A percentile compares a stretch with the other conserved stretches of the same genome.
phyloP scores from a whole-genome alignment of 2,329 filamentous ascomycete genomes.

The Colletotrichum melonis region DNA sequence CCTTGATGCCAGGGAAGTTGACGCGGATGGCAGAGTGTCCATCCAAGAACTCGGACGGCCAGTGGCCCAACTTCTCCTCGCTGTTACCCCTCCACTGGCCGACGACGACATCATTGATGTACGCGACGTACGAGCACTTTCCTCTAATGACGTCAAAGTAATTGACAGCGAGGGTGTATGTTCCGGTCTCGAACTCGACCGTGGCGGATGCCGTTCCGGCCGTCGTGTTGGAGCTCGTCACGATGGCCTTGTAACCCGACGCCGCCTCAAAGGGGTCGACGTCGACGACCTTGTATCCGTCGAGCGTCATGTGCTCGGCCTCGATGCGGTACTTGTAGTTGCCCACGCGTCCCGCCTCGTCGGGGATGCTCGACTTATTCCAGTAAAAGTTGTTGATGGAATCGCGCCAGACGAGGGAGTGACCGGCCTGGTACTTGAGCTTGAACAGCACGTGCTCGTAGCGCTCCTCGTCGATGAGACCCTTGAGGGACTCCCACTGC shows the following conservation, averaged over 20 bases:
- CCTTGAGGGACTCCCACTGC: slow-evolving; percentile 65
- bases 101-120: slow-evolving; percentile 62
- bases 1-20: slow-evolving; percentile 63
- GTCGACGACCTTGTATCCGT: slow-evolving; percentile 64
- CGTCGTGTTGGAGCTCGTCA: slow-evolving; percentile 64
- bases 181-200: slow-evolving; percentile 61
- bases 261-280: slow-evolving; percentile 69
- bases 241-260: slow-evolving; percentile 64
- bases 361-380: slow-evolving; percentile 70
- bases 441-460: slow-evolving; percentile 69
- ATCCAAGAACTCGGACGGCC: slow-evolving; percentile 68
- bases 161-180: slow-evolving; percentile 73
- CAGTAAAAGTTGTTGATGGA: slow-evolving; percentile 73
- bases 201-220: slow-evolving; percentile 59
- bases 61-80: slow-evolving; percentile 70
- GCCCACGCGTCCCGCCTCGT: slow-evolving; percentile 65
- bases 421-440: slow-evolving; percentile 74
- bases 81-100: slow-evolving; percentile 70
- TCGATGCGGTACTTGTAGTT: slow-evolving; percentile 75
- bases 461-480: slow-evolving; percentile 68
- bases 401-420: slow-evolving; percentile 78
- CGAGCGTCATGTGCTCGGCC: slow-evolving; percentile 72
- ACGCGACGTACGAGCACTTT: slow-evolving; percentile 64
- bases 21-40: slow-evolving; percentile 73
- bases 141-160: slow-evolving; percentile 75